phyloP scores from a whole-genome alignment of 1,139 yeast genomes.

The Zygoascus sp. region DNA sequence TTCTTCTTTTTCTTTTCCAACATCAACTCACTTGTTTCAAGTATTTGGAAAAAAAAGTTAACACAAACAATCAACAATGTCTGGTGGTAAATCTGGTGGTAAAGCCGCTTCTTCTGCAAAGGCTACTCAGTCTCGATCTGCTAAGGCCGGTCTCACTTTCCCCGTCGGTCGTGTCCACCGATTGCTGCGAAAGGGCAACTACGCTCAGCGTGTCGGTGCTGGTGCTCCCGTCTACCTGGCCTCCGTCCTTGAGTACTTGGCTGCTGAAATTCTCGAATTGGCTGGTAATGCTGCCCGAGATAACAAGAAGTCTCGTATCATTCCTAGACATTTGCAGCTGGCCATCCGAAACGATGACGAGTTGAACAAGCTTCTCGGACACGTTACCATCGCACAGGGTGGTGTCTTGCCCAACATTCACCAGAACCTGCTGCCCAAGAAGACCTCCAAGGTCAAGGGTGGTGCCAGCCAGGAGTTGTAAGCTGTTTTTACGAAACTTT shows the following conservation, averaged over 20 bases:
- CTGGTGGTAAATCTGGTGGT: conserved; percentile 96
- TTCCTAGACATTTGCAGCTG: conserved; percentile 96
- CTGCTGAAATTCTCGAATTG: conserved; percentile 95
- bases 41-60: conserved; percentile 27
- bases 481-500: conserved; percentile 16
- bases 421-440: conserved; percentile 92
- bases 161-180: conserved; percentile 99
- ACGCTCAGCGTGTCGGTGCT: conserved; percentile 98
- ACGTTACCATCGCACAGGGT: conserved; percentile 94
- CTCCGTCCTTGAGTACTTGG: conserved; percentile 91
- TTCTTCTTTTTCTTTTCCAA: conserved; percentile 19
- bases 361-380: conserved; percentile 88
- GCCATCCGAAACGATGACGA: conserved; percentile 99
- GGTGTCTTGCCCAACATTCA: conserved; percentile 96
- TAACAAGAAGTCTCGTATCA: conserved; percentile 96
- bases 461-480: conserved; percentile 38
- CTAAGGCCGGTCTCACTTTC: conserved; percentile 98
- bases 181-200: conserved; percentile 94
- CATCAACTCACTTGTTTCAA: conserved; percentile 19
- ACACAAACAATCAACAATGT: conserved; percentile 49
- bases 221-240: conserved; percentile 97
- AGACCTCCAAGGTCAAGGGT: conserved; percentile 40
- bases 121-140: conserved; percentile 95
- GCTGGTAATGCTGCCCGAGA: conserved; percentile 99
- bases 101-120: conserved; percentile 89